phyloP scores from a whole-genome alignment of 371 early-diverging fungal species.

The Rhizomucor miehei region DNA sequence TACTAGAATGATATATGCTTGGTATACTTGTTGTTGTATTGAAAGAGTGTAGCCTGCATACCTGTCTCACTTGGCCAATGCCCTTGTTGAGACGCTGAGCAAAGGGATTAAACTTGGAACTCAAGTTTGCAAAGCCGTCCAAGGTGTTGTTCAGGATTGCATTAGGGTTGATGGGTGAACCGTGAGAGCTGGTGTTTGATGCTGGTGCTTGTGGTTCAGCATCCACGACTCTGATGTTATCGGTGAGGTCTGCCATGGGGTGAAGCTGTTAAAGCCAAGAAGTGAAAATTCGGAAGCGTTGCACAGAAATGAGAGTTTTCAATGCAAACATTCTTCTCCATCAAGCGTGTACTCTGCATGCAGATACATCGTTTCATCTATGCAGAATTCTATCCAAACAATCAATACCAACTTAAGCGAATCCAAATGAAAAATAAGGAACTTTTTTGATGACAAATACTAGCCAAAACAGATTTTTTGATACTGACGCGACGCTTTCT shows the following conservation, averaged over 20 bases:
- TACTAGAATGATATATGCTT: conserved; percentile 54
- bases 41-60: conserved; percentile 18
- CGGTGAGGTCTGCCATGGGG: conserved; percentile 9
- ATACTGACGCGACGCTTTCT: no score
- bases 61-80: conserved; percentile 81
- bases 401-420: no score
- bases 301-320: no score
- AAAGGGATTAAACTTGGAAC: conserved; percentile 70
- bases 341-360: no score
- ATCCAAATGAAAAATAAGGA: no score
- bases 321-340: no score
- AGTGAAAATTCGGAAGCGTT: no score
- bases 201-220: conserved; percentile 20
- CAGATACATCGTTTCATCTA: no score
- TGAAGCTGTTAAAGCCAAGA: not conserved
- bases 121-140: conserved; percentile 62
- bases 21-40: not conserved
- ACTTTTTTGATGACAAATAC: no score
- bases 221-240: conserved; percentile 27
- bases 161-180: conserved; percentile 18
- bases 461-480: no score
- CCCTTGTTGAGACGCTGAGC: conserved; percentile 70
- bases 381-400: no score
- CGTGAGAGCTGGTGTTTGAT: conserved; percentile 4
- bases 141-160: conserved; percentile 37